Evolutionary conservation across 2,329 filamentous ascomycete species (phyloP).

Genomic region (Hypoxylon sp.): DNA sequence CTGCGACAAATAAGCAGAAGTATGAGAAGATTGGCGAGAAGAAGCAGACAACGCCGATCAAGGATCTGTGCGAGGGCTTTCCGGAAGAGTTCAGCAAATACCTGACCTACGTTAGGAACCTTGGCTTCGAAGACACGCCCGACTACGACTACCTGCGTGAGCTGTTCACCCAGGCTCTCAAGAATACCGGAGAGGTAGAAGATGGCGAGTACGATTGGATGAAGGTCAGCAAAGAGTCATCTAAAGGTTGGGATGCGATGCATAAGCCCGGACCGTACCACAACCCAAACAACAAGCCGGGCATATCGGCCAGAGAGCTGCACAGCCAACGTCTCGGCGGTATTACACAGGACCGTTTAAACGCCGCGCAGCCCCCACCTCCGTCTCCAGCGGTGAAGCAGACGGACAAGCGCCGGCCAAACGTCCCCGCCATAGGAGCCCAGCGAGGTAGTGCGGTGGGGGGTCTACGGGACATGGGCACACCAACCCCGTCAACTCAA

Average conservation of each 20-base stretch:
- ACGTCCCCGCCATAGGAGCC: slow-evolving; percentile 73
- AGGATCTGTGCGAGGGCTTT: slow-evolving; percentile 95
- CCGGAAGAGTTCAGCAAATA: slow-evolving; percentile 99
- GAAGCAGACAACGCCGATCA: slow-evolving; percentile 97
- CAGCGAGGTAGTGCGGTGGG: slow-evolving; percentile 81
- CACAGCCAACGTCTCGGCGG: slow-evolving; percentile 76
- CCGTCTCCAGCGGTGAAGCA: slow-evolving; percentile 85
- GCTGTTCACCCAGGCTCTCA: slow-evolving; percentile 93
- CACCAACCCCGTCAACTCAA: slow-evolving; percentile 89
- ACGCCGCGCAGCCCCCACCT: slow-evolving; percentile 89
- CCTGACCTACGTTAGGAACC: slow-evolving; percentile 93
- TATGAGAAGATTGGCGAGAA: slow-evolving; percentile 99
- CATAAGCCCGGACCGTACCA: slow-evolving; percentile 74
- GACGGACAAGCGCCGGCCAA: slow-evolving; percentile 83
- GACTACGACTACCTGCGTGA: slow-evolving; percentile 98
- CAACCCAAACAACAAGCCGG: slow-evolving; percentile 79
- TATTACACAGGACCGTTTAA: slow-evolving; percentile 88
- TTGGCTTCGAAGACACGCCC: slow-evolving; percentile 97
- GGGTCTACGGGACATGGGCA: slow-evolving; percentile 78
- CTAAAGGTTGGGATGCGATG: slow-evolving; percentile 91
- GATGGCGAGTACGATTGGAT: slow-evolving; percentile 99
- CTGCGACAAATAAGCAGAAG: slow-evolving; percentile 89
- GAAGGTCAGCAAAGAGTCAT: slow-evolving; percentile 85
- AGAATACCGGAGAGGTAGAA: slow-evolving; percentile 92
- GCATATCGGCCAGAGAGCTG: slow-evolving; percentile 84